phyloP scores from a whole-genome alignment of 2,329 filamentous ascomycete species.

The Cercospora sojina region DNA sequence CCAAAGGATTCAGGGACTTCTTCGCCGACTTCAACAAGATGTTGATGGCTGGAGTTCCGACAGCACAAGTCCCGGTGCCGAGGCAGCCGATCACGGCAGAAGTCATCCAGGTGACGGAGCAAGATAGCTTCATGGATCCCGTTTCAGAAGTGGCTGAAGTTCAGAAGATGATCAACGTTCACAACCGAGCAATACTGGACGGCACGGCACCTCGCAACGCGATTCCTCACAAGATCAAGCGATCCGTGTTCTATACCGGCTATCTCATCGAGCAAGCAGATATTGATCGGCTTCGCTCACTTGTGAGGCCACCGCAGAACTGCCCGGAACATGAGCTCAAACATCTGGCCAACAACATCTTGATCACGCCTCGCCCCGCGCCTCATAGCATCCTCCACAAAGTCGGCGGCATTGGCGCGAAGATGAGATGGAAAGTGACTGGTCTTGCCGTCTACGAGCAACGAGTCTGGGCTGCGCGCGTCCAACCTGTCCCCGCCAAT shows the following conservation, averaged over 20 bases:
- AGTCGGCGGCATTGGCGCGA: slow-evolving; percentile 82
- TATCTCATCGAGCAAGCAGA: slow-evolving; percentile 77
- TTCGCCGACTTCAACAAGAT: slow-evolving; percentile 72
- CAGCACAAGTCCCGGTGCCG: slow-evolving; percentile 39
- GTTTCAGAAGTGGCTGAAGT: slow-evolving; percentile 78
- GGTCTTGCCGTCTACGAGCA: slow-evolving; percentile 73
- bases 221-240: slow-evolving; percentile 69
- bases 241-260: slow-evolving; percentile 86
- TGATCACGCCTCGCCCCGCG: slow-evolving; percentile 79
- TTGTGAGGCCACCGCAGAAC: slow-evolving; percentile 64
- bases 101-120: slow-evolving; percentile 82
- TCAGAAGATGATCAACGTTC: slow-evolving; percentile 83
- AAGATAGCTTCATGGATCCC: slow-evolving; percentile 70
- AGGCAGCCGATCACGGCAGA: slow-evolving; percentile 70
- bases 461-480: slow-evolving; percentile 80
- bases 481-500: slow-evolving; percentile 68
- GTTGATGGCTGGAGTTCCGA: slow-evolving; percentile 42
- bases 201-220: slow-evolving; percentile 47
- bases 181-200: slow-evolving; percentile 64
- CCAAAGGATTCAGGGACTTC: slow-evolving; percentile 81
- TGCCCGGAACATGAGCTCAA: slow-evolving; percentile 70
- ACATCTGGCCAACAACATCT: slow-evolving; percentile 81
- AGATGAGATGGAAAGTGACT: slow-evolving; percentile 79
- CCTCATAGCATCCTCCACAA: slow-evolving; percentile 72
- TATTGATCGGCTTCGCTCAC: slow-evolving; percentile 67